These are phyloP conservation scores for Monosporascus sp. DNA, from an alignment of 2,329 filamentous ascomycete species.

Conservation along the genomic window DNA sequence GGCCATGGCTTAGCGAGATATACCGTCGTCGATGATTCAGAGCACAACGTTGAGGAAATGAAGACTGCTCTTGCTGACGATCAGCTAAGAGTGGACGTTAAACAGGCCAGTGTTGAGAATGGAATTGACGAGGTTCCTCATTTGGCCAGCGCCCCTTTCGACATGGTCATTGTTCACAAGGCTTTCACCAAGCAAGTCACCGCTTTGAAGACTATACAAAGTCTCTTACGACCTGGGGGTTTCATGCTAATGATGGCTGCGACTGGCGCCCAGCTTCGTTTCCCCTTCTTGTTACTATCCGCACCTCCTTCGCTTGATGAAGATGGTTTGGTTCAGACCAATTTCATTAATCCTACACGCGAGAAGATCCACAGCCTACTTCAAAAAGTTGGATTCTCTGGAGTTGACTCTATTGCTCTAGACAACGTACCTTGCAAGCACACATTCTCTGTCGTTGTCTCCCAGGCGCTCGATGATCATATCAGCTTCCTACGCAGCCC, in stretches of 20 bases:
- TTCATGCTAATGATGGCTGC: not conserved
- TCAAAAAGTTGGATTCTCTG: not conserved
- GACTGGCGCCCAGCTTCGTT: not conserved
- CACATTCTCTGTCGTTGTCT: not conserved
- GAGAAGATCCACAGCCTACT: no score
- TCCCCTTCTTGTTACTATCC: not conserved
- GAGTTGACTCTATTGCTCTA: not conserved
- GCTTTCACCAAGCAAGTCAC: not conserved
- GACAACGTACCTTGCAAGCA: not conserved
- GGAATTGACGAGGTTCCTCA: no score
- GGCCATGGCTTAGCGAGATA: not conserved
- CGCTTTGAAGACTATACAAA: not conserved
- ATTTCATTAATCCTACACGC: not conserved
- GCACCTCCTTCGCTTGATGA: no score
- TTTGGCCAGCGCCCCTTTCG: not conserved
- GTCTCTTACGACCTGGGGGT: not conserved
- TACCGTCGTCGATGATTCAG: not conserved
- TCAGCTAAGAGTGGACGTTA: no score
- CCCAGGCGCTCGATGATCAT: not conserved
- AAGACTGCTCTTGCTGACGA: no score
- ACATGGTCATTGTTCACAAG: not conserved
- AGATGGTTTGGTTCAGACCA: no score
- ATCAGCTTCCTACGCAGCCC: not conserved
- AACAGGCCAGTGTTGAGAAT: no score
- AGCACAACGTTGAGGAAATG: no score